Percentiles rank a stretch among this genome's conserved stretches.
phyloP scores from a whole-genome alignment of 371 early-diverging fungal genomes.

The Cokeromyces recurvatus region DNA sequence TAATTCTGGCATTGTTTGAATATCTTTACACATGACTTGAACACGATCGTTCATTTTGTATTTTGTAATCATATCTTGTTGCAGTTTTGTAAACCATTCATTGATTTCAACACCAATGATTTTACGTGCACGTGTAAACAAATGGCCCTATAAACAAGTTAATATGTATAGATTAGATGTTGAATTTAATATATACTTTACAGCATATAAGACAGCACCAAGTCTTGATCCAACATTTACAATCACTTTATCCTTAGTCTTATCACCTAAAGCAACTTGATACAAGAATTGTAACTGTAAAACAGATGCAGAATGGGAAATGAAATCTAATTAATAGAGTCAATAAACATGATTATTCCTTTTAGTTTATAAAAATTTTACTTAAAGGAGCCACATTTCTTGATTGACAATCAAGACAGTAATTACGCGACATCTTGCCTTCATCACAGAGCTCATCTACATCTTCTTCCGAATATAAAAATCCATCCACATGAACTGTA shows the following conservation, averaged over 20 bases:
- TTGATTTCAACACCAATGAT: constrained; percentile 63
- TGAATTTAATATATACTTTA: constrained; percentile 14
- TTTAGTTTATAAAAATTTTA: too few species aligned
- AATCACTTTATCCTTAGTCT: constrained; percentile 46
- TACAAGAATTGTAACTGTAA: constrained; percentile 59
- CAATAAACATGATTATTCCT: too few species aligned
- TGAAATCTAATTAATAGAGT: constrained; percentile 48
- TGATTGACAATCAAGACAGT: constrained; percentile 59
- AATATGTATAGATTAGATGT: background rate
- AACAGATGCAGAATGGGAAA: constrained; percentile 61
- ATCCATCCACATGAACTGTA: constrained; percentile 63
- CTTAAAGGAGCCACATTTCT: constrained; percentile 45
- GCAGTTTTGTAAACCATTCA: constrained; percentile 56
- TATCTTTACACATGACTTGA: constrained; percentile 53
- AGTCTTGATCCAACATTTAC: constrained; percentile 64
- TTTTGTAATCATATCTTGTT: constrained; percentile 50
- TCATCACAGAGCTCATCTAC: constrained; percentile 59
- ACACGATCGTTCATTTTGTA: constrained; percentile 54
- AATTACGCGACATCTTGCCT: constrained; percentile 60
- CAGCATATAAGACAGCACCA: constrained; percentile 62
- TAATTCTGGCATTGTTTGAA: constrained; percentile 41
- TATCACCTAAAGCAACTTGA: constrained; percentile 48
- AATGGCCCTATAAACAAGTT: constrained; percentile 42
- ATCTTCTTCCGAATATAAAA: constrained; percentile 62
- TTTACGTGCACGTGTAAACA: constrained; percentile 53